Evolutionary conservation across 768 basidiomycete genomes (phyloP), one percentile per base, ranked within the genome.

Genomic region (Boletus sensibilis): DNA sequence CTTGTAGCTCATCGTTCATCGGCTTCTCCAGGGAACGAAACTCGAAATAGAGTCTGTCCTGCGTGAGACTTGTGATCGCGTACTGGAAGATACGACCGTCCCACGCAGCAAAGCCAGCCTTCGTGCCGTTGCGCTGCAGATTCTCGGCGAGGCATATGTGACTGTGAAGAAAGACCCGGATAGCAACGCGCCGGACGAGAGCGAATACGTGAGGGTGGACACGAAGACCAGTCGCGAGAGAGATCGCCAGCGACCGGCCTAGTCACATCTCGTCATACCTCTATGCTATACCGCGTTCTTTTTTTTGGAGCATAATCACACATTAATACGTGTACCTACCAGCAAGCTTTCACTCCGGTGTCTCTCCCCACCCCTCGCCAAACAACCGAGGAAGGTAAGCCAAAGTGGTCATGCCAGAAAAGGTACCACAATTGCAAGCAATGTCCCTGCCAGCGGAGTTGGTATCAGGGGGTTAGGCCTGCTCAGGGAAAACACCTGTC

Each of bases 21-120:
- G 0, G 1, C 20, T 25, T 14, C 12, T 12, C 39, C 64, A 93
- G 90, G 93, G 93, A 5, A 85, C 93, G 18, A 95, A 94, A 70
- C 85, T 96, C 27, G 93, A 96, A 69, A 82, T 95, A 52, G 92
- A 96, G 68, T 92, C 91, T 5, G 84, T 96, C 39, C 74, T 96
- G 7, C 85, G 93, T 16, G 93, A 95, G 70, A 89, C 88, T 1
- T 95, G 93, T 67, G 93, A 95, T 60, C 82, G 86, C 23, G 78
- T 95, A 18, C 77, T 95, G 6, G 79, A 79, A 43, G 85, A 90
- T 52, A 72, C 82, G 0, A 64, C 68, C 8, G 68, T 88, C 44
- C 55, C 82, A 1, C 77, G 80, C 0, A 59, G 79, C 37, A 90
- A 90, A 68, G 79, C 85, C 1, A 77, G 83, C 34, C 73, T 93